phyloP scores from a whole-genome alignment of 495 filamentous ascomycete genomes.

The Neurospora intermedia region DNA sequence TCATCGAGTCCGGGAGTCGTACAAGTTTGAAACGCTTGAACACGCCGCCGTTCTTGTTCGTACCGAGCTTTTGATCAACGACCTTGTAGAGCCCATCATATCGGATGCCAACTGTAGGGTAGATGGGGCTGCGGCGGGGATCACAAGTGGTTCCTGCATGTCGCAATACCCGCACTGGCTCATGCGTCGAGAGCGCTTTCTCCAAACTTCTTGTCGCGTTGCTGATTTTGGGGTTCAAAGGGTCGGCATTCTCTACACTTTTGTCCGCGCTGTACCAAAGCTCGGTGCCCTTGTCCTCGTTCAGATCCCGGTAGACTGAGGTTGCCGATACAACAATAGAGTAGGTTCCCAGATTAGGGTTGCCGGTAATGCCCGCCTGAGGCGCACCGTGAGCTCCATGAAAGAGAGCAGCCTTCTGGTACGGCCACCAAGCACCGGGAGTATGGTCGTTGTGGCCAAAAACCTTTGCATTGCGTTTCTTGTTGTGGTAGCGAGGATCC shows the following conservation, averaged over 20 bases:
- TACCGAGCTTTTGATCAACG: background rate
- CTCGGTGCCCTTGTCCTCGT: conserved; percentile 32
- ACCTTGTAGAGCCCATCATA: conserved; percentile 47
- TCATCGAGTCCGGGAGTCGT: conserved; percentile 21
- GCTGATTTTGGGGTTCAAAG: conserved; percentile 10
- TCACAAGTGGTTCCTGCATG: conserved; percentile 12
- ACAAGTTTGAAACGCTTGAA: conserved; percentile 36
- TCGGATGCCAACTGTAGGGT: conserved; percentile 32
- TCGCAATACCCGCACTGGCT: conserved; percentile 40
- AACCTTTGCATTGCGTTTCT: conserved; percentile 17
- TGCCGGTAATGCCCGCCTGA: conserved; percentile 37
- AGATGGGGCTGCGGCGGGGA: background rate
- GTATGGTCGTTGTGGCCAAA: conserved; percentile 36
- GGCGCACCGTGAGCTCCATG: conserved; percentile 40
- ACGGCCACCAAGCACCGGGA: conserved; percentile 42
- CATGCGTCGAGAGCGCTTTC: conserved; percentile 11
- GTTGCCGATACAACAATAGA: conserved; percentile 31
- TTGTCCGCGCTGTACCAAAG: conserved; percentile 38
- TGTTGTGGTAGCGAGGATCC: conserved; percentile 12
- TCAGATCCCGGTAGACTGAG: conserved; percentile 32
- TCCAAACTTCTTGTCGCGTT: conserved; percentile 27
- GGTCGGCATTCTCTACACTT: conserved; percentile 19
- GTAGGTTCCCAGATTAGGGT: conserved; percentile 25
- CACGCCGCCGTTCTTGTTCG: conserved; percentile 13
- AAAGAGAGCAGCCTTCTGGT: conserved; percentile 34